Evolutionary conservation across 2,329 filamentous ascomycete genomes (phyloP).

Genomic region (Claviceps sp.): DNA sequence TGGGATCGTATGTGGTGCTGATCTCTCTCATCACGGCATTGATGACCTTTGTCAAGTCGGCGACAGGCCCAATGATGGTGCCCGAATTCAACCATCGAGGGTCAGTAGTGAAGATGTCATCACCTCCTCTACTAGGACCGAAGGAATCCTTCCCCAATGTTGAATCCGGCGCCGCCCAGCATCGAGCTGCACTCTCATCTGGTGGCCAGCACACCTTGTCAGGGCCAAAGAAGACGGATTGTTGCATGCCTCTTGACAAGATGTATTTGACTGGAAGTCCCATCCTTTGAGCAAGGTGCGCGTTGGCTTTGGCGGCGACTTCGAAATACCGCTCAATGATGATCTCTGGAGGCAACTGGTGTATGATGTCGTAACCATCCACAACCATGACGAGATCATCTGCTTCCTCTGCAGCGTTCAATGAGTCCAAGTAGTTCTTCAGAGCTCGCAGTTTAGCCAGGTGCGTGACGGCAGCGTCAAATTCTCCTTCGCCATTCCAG

Average conservation of each 20-base stretch:
- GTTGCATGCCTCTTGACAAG: constrained; percentile 18
- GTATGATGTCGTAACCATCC: constrained; percentile 50
- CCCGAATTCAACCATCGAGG: constrained; percentile 32
- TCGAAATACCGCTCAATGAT: constrained; percentile 49
- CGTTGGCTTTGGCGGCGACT: constrained; percentile 38
- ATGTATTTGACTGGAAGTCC: constrained; percentile 22
- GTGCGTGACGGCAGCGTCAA: constrained; percentile 22
- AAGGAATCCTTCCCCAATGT: constrained; percentile 19
- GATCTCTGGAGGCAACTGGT: constrained; percentile 51
- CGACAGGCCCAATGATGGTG: constrained; percentile 28
- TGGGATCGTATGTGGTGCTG: constrained; percentile 18
- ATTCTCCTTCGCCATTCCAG: constrained; percentile 22
- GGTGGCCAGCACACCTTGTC: constrained; percentile 32
- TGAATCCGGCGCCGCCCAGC: constrained; percentile 26
- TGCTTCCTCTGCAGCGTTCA: constrained; percentile 19
- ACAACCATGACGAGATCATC: constrained; percentile 50
- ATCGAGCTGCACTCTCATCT: constrained; percentile 22
- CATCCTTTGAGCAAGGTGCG: constrained; percentile 35
- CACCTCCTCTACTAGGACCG: constrained; percentile 21
- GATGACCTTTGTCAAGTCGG: constrained; percentile 16
- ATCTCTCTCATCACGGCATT: constrained; percentile 17
- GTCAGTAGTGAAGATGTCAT: constrained; percentile 17
- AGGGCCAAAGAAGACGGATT: constrained; percentile 29
- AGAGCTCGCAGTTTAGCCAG: constrained; percentile 27
- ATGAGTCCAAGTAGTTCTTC: constrained; percentile 19